Conservation (phyloP, 257 asterid species). For the Solanum medicagineum region DNA sequence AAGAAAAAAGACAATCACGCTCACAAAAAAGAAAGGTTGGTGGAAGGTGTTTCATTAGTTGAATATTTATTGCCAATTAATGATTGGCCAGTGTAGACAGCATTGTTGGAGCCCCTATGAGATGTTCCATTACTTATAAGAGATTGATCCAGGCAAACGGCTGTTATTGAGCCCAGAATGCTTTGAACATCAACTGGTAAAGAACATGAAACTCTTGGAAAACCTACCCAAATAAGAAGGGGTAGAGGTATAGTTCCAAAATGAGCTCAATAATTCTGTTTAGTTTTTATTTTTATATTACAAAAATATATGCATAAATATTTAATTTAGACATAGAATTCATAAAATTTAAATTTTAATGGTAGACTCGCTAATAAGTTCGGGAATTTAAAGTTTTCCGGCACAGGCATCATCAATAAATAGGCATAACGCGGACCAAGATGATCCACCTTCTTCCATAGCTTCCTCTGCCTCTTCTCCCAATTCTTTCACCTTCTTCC, state of each 20-base stretch:
- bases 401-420: not conserved
- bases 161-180: too few species aligned
- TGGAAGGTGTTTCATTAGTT: too few species aligned
- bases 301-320: too few species aligned
- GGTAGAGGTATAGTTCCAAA: not conserved
- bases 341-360: too few species aligned
- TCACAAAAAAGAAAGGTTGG: too few species aligned
- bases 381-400: not conserved
- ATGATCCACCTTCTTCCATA: conserved; percentile 37
- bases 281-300: too few species aligned
- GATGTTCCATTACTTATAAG: not conserved
- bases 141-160: not conserved
- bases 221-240: not conserved
- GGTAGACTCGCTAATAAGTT: not conserved
- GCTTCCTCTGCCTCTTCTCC: conserved; percentile 62
- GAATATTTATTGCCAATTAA: too few species aligned
- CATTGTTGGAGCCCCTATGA: not conserved
- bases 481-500: conserved; percentile 63
- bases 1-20: too few species aligned
- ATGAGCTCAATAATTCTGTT: too few species aligned
- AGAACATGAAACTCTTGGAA: not conserved
- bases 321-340: too few species aligned
- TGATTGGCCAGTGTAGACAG: not conserved
- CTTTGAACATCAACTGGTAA: not conserved
- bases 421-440: not conserved